phyloP scores from a whole-genome alignment of 2,329 filamentous ascomycete genomes.

The Cladosporium sphaerospermum region DNA sequence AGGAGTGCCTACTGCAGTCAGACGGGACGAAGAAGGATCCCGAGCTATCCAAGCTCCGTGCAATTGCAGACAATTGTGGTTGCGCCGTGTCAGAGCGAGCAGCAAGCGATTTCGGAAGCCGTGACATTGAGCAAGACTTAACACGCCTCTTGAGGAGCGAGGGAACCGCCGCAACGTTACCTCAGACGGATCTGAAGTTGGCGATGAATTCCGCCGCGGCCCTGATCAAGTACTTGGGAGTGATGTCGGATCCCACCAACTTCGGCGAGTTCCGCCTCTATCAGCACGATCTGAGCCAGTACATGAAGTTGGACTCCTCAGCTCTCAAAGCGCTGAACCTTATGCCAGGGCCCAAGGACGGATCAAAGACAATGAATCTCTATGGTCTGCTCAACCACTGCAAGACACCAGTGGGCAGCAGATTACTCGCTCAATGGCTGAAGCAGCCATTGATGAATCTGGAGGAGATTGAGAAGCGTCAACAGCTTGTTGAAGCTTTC shows the following conservation, averaged over 20 bases:
- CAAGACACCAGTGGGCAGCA: conserved; percentile 89
- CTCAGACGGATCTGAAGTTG: conserved; percentile 86
- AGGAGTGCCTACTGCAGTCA: conserved; percentile 80
- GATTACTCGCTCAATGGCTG: conserved; percentile 88
- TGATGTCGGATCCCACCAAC: conserved; percentile 86
- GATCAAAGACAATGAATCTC: conserved; percentile 94
- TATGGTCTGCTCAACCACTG: conserved; percentile 94
- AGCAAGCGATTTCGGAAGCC: conserved; percentile 70
- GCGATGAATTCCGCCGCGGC: conserved; percentile 94
- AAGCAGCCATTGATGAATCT: conserved; percentile 96
- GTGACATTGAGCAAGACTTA: conserved; percentile 94
- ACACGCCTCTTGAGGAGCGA: conserved; percentile 84
- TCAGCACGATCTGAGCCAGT: conserved; percentile 92
- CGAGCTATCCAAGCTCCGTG: conserved; percentile 77
- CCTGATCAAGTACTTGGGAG: conserved; percentile 87
- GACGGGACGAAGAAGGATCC: conserved; percentile 78
- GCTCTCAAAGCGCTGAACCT: conserved; percentile 91
- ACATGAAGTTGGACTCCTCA: conserved; percentile 96
- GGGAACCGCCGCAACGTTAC: conserved; percentile 65
- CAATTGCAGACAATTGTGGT: conserved; percentile 87
- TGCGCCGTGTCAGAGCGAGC: conserved; percentile 81
- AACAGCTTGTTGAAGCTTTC: conserved; percentile 93
- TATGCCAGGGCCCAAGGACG: conserved; percentile 92
- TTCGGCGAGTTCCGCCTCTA: conserved; percentile 97
- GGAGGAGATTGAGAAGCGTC: conserved; percentile 79